Evolutionary conservation across 441 rosid species (phyloP).

Genomic region (Manihot esculenta): DNA sequence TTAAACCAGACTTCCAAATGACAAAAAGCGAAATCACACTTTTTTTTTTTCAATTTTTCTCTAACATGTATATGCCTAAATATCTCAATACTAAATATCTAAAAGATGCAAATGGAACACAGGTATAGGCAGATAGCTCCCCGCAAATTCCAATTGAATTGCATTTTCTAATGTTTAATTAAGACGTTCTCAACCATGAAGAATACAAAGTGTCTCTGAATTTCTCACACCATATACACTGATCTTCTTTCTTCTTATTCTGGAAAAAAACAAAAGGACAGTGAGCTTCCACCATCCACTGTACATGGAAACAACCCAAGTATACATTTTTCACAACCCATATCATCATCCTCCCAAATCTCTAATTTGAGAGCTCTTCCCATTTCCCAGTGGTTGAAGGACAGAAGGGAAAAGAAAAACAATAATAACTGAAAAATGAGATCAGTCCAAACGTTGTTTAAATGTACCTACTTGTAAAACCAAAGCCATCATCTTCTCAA

Average conservation of each 20-base stretch:
- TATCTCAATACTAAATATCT: neutral
- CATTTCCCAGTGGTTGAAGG: conserved; percentile 33
- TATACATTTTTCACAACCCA: conserved; percentile 47
- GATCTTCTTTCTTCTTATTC: conserved; percentile 38
- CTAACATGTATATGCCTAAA: too few species aligned
- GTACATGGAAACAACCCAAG: conserved; percentile 58
- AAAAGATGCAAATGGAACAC: neutral
- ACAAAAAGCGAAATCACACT: too few species aligned
- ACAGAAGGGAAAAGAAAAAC: conserved; percentile 19
- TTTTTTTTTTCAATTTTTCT: too few species aligned
- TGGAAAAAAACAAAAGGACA: conserved; percentile 33
- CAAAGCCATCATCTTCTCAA: conserved; percentile 33
- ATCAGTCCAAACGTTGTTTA: conserved; percentile 33
- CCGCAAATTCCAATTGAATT: conserved; percentile 19
- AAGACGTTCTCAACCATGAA: conserved; percentile 35
- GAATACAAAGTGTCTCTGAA: conserved; percentile 29
- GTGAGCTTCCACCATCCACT: conserved; percentile 56
- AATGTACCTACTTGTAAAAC: conserved; percentile 42
- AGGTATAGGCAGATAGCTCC: neutral
- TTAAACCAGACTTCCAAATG: too few species aligned
- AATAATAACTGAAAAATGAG: conserved; percentile 23
- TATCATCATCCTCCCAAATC: conserved; percentile 24
- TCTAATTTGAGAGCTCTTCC: conserved; percentile 31
- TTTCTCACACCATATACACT: conserved; percentile 45
- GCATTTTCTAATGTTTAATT: conserved; percentile 26